Evolutionary conservation across 495 filamentous ascomycete genomes (phyloP), one percentile per base, ranked within the genome.

Genomic region (Aspergillus ellipticus): DNA sequence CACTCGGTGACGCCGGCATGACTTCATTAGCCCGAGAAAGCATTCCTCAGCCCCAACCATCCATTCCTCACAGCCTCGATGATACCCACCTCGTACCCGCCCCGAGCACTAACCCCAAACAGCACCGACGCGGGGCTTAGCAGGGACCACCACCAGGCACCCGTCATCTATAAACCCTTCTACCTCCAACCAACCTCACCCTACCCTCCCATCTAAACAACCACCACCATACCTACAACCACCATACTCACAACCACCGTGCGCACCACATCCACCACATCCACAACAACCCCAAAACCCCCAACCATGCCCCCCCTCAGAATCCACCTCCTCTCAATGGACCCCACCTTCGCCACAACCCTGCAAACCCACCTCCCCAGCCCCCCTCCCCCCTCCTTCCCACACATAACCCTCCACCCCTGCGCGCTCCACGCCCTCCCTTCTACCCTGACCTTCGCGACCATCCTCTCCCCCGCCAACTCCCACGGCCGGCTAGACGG

Each of bases 391-490:
- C 21, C 35, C 52, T 60, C 29, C 33, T 39, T n/a, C 13, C 35
- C 35, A 13, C 35, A 16, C 10, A 53, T 59, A 51, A 41, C 47
- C 0, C 39, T 47, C 15, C 26, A 35, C 31, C 43, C 51, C 26
- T 49, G 20, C 17, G n/a, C 21, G 20, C 61, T 63, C 15, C 9
- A 19, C 10, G 8, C 28, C 2, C 22, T 64, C 22, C 49, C 62
- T 4, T 5, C 54, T 4, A 42, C 28, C 13, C 55, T 60, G 19
- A 70, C 58, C 20, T 80, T 76, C 54, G 71, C 79, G 62, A 63
- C 75, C 9, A 66, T 82, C 16, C 77, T 81, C 43, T 81, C 78
- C 6, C 78, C 78, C 6, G 77, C 78, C 46, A 82, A 82, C 66
- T 79, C 75, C 13, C 80, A 76, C 61, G 78, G 68, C 51, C 71